These are phyloP conservation scores for Mortierella sp. DNA, from an alignment of 371 early-diverging fungal genomes.

Conservation along the genomic window DNA sequence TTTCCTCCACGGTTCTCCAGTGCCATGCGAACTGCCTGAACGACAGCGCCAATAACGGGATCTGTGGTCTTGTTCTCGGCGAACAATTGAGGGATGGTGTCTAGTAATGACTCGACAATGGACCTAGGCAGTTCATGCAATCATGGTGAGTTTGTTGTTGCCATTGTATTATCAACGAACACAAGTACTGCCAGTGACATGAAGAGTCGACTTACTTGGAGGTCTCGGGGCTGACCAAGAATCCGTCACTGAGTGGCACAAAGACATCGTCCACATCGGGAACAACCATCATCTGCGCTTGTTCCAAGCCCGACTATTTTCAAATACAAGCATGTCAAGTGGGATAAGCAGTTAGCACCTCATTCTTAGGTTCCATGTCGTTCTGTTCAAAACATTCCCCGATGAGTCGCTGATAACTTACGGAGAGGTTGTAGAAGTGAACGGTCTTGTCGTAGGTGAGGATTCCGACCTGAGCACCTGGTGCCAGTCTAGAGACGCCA, in stretches of 20 bases:
- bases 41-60: conserved; percentile 88
- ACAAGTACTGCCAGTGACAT: neutral
- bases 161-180: neutral
- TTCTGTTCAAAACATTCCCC: neutral
- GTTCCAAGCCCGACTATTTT: conserved; percentile 75
- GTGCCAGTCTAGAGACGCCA: conserved; percentile 59
- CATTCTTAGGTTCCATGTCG: neutral
- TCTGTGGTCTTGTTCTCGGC: conserved; percentile 79
- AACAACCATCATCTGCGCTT: conserved; percentile 96
- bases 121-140: conserved; percentile 52
- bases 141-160: neutral
- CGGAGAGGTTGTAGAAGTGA: conserved; percentile 96
- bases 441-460: conserved; percentile 93
- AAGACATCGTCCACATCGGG: conserved; percentile 93
- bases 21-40: conserved; percentile 80
- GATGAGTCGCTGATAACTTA: conserved; percentile 43
- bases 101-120: conserved; percentile 86
- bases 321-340: too few relatives aligned
- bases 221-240: conserved; percentile 87
- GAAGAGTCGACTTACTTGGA: conserved; percentile 55
- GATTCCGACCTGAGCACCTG: conserved; percentile 83
- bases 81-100: conserved; percentile 85
- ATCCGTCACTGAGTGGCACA: conserved; percentile 90
- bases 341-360: neutral
- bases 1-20: conserved; percentile 91